Percentiles rank a stretch among this genome's conserved stretches.
These are phyloP conservation scores for Zygotorulaspora mrakii DNA, from an alignment of 1,139 yeast species.

Conservation along the genomic window DNA sequence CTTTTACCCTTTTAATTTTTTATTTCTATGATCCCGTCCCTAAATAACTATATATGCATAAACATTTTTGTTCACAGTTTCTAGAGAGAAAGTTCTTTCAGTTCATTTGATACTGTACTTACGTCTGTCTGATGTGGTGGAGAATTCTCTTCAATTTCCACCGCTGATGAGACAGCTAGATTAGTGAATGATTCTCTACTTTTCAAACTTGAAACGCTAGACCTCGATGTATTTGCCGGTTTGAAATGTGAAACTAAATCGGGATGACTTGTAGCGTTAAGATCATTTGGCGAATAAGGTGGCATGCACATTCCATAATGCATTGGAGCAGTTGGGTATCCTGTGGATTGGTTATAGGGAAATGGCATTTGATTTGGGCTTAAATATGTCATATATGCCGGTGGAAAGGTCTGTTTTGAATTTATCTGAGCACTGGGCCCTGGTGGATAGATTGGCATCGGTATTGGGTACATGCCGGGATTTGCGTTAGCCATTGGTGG, in stretches of 20 bases:
- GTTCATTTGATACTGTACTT: not conserved
- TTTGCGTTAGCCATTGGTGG: slow-evolving; percentile 10
- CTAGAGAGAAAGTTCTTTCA: slow-evolving; percentile 3
- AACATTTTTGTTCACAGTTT: not conserved
- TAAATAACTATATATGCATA: slow-evolving; percentile 5
- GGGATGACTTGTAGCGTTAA: not conserved
- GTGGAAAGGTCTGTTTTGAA: not conserved
- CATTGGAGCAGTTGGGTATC: slow-evolving; percentile 1
- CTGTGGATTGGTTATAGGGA: slow-evolving; percentile 9
- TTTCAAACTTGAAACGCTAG: slow-evolving; percentile 1
- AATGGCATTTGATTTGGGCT: slow-evolving; percentile 11
- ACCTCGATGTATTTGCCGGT: too few species aligned
- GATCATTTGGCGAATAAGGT: not conserved
- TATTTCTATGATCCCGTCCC: slow-evolving; percentile 4
- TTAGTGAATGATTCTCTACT: slow-evolving; percentile 2
- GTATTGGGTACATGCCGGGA: slow-evolving; percentile 15
- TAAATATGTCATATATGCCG: slow-evolving; percentile 5
- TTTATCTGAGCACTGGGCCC: not conserved
- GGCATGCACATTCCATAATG: slow-evolving; percentile 1
- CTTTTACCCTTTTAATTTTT: slow-evolving; percentile 3
- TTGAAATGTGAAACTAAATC: too few species aligned
- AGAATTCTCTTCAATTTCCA: too few species aligned
- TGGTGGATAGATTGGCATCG: slow-evolving; percentile 12
- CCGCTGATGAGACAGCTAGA: too few species aligned
- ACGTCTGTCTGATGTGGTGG: too few species aligned